Evolutionary conservation across 2,329 filamentous ascomycete species (phyloP).

Genomic region (Byssochlamys sp.): DNA sequence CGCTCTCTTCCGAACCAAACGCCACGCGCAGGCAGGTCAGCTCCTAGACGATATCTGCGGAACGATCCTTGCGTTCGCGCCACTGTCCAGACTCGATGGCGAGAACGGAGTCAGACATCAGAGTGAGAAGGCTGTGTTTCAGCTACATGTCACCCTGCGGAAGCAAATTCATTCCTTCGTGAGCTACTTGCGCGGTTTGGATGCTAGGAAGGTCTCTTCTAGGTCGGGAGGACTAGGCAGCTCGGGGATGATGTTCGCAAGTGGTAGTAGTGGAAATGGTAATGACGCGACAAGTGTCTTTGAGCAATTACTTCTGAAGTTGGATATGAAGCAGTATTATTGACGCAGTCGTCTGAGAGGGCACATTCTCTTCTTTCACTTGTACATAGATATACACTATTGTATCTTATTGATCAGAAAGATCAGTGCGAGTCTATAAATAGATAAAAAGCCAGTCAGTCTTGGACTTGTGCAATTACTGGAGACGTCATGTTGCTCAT

Average conservation of each 20-base stretch:
- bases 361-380: background rate
- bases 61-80: slow-evolving; percentile 60
- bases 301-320: slow-evolving; percentile 55
- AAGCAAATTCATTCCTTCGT: slow-evolving; percentile 68
- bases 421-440: background rate
- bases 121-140: slow-evolving; percentile 31
- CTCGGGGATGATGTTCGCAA: slow-evolving; percentile 12
- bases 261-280: background rate
- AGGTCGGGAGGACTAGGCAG: slow-evolving; percentile 18
- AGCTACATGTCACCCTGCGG: slow-evolving; percentile 56
- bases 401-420: background rate
- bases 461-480: background rate
- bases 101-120: slow-evolving; percentile 33
- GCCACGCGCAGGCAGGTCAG: slow-evolving; percentile 62
- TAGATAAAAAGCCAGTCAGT: background rate
- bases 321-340: slow-evolving; percentile 66
- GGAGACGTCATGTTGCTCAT: background rate
- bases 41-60: slow-evolving; percentile 69
- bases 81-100: slow-evolving; percentile 25
- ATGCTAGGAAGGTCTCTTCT: slow-evolving; percentile 52
- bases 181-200: slow-evolving; percentile 56
- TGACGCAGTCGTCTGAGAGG: background rate
- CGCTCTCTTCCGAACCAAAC: slow-evolving; percentile 61
- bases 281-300: slow-evolving; percentile 50
- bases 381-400: background rate